These are phyloP conservation scores for Thymus mandschuricus DNA, from an alignment of 257 asterid genomes.

Conservation along the genomic window DNA sequence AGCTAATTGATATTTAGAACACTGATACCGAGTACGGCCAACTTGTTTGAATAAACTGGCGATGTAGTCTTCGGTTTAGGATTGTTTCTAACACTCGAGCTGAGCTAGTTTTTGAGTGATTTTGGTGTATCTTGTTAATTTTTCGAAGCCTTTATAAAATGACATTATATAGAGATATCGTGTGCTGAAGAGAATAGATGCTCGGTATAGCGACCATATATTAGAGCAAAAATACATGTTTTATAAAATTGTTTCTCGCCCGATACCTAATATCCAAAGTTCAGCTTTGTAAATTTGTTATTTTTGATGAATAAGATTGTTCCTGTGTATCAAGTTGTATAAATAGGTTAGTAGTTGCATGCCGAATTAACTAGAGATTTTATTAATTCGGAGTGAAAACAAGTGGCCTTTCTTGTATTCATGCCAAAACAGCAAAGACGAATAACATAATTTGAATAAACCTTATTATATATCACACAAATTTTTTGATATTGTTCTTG, in stretches of 20 bases:
- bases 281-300: not conserved
- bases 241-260: not conserved
- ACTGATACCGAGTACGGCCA: not conserved
- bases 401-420: not conserved
- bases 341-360: conserved; percentile 6
- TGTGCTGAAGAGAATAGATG: not conserved
- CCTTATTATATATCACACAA: not conserved
- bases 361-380: not conserved
- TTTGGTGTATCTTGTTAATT: not conserved
- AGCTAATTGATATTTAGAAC: not conserved
- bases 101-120: conserved; percentile 4
- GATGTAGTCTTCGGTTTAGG: not conserved
- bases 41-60: not conserved
- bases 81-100: not conserved
- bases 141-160: not conserved
- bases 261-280: not conserved
- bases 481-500: not conserved
- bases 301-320: not conserved
- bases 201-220: not conserved
- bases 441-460: not conserved
- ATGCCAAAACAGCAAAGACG: not conserved
- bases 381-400: not conserved
- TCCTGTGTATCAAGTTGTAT: not conserved
- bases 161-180: not conserved
- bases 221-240: not conserved